Evolutionary conservation across 768 basidiomycete genomes (phyloP), one percentile per base, ranked within the genome.

Genomic region (Mycena sanguinolenta): DNA sequence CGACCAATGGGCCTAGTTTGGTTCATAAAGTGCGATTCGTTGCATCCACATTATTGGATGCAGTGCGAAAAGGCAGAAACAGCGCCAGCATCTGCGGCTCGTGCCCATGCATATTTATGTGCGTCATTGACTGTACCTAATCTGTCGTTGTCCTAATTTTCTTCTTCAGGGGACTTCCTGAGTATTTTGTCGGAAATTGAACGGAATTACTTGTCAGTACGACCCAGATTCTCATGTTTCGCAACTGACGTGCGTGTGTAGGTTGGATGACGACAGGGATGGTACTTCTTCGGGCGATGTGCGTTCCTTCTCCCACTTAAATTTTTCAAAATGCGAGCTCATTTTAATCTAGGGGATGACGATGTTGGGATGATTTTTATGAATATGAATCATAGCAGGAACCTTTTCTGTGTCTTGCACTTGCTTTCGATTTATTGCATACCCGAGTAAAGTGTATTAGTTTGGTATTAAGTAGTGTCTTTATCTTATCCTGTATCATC

Each of bases 1-100:
- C 95, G 38, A 93, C 92, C 58, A 96, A 94, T 76, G 94, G 94
- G 5, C 93, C 93, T 7, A 94, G 92, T 64, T 82, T 95, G 84
- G 93, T 97, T 19, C 92, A 94, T 78, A 97, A 97, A 86, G 95
- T 97, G 71, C 91, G 96, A 67, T 97, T 95, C 78, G 95, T 97
- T 42, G 96, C 96, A 19, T 96, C 95, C 16, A 95, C 95, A 3
- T 82, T 97, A 60, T 84, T 97, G 68, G 95, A 96, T 77, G 90
- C 93, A 21, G 92, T 97, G 38, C 86, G 91, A 58, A 92, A n/a
- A 93, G 80, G 92, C 90, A 57, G 93, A 94, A 76, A 92, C 90
- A 9, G 91, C 92, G 17, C 92, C 92, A 65, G 92, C 88, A 8
- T 92, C 90, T 52, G 94, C 94, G 52, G 92, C 93, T 49, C 88